Conservation (phyloP, 768 basidiomycete species). For the Pisolithus orientalis region DNA sequence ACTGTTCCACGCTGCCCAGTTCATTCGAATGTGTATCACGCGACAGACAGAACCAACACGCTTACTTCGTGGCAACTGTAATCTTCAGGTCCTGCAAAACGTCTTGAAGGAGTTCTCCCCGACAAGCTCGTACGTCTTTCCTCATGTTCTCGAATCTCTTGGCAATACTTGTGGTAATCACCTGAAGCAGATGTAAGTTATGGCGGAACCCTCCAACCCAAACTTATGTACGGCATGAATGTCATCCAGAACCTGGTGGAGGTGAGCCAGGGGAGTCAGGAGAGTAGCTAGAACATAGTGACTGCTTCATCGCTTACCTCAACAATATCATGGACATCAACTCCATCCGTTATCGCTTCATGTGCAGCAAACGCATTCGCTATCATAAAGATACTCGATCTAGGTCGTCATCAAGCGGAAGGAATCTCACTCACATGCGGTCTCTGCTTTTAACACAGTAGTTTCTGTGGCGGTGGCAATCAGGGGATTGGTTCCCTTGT, state of each 20-base stretch:
- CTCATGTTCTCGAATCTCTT: slow-evolving; percentile 43
- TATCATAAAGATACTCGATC: too few species aligned
- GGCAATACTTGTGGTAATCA: slow-evolving; percentile 40
- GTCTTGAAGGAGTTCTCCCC: slow-evolving; percentile 40
- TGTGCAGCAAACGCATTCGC: neutral
- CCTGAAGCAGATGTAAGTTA: slow-evolving; percentile 30
- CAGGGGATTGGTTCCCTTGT: neutral
- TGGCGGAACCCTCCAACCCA: neutral
- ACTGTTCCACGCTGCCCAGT: slow-evolving; percentile 38
- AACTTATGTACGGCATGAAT: slow-evolving; percentile 36
- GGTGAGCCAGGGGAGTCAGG: neutral
- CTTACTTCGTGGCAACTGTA: slow-evolving; percentile 32
- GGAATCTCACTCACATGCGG: neutral
- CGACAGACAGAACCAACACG: neutral
- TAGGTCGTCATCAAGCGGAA: too few species aligned
- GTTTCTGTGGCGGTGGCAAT: neutral
- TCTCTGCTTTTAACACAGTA: neutral
- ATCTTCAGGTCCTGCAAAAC: slow-evolving; percentile 37
- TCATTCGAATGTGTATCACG: neutral
- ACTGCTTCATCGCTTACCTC: slow-evolving; percentile 28
- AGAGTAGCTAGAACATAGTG: neutral
- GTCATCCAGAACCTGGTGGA: slow-evolving; percentile 40
- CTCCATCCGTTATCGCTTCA: slow-evolving; percentile 4
- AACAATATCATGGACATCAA: slow-evolving; percentile 32
- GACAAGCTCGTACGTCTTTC: slow-evolving; percentile 38